Evolutionary conservation across 371 early-diverging fungal species (phyloP), one percentile per base, ranked within the genome.

Genomic region (Funneliformis caledonium): DNA sequence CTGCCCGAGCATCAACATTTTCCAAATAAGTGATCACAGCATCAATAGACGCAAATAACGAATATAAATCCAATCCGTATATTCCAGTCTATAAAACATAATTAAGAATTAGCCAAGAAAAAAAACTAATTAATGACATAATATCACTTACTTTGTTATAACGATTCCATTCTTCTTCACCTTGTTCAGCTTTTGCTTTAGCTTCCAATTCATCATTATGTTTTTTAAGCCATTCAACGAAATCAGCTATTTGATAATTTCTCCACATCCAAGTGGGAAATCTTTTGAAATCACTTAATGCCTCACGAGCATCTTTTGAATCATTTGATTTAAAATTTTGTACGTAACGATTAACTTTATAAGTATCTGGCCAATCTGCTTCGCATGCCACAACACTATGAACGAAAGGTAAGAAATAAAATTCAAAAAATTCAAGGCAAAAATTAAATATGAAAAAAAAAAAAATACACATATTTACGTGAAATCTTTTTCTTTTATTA

Each of bases 211-310:
- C 19, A 42, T 48, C 83, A 64, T 82, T 81, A 59, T 77, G 59
- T 11, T 42, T 8, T 72, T 65, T 76, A n/a, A 84, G 56, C 85
- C 85, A 85, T 42, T 80, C 83, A 64, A 85, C 43, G 77, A 85
- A 85, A 26, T 67, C 62, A 14, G 70, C 31, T 19, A 85, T 62
- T 56, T 83, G 82, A 47, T 82, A 50, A 68, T 85, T 85, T n/a
- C 83, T 19, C 85, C 85, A 85, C 85, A 85, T 85, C 84, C 85
- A 85, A n/a, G 62, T 78, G n/a, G 85, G 85, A 80, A 85, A 85
- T 22, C 82, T 81, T n/a, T 50, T 79, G 82, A 84, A 85, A 26
- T 56, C 82, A 33, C 65, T 62, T 47, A 84, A 72, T 8, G 85
- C 37, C 19, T 82, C 74, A 11, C 45, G 42, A 8, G 83, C 82